Evolutionary conservation across 108 stramenopile species (phyloP).

Genomic region (Aureococcus anophagefferens): DNA sequence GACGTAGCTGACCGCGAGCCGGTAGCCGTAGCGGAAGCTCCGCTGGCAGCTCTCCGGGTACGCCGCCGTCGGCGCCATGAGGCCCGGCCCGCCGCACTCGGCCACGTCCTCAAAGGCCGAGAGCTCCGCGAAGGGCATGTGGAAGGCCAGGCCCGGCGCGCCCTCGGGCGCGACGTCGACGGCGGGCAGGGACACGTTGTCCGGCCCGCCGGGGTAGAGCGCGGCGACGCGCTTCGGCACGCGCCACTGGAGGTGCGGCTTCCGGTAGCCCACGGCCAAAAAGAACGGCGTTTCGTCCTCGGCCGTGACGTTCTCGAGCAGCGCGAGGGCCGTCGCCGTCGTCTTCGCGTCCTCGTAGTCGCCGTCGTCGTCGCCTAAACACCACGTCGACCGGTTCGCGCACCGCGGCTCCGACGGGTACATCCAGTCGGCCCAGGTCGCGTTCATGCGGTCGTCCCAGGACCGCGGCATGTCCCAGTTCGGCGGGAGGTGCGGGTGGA

Average conservation of each 20-base stretch:
- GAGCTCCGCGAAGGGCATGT: too few relatives aligned
- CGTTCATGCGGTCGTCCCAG: background rate
- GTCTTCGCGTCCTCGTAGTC: background rate
- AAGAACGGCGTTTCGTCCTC: constrained; percentile 12
- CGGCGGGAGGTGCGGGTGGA: background rate
- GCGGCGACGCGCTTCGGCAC: background rate
- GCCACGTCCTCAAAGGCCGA: too few relatives aligned
- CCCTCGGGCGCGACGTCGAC: constrained; percentile 1
- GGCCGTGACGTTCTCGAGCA: too few relatives aligned
- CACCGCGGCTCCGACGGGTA: too few relatives aligned
- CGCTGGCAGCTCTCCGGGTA: too few relatives aligned
- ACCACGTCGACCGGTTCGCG: too few relatives aligned
- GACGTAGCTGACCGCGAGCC: background rate
- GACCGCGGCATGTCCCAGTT: background rate
- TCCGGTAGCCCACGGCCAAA: constrained; percentile 14
- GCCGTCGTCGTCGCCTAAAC: too few relatives aligned
- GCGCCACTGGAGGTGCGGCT: constrained; percentile 18
- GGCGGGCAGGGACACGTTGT: background rate
- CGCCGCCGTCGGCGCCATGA: too few relatives aligned
- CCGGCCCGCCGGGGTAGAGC: background rate
- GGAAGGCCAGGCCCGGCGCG: too few relatives aligned
- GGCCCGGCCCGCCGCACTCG: too few relatives aligned
- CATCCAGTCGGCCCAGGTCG: background rate
- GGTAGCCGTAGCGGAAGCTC: constrained; percentile 2
- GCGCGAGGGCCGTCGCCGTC: too few relatives aligned